Evolutionary conservation across 2,329 filamentous ascomycete species (phyloP).

Genomic region (Bimuria novae-zelandiae): DNA sequence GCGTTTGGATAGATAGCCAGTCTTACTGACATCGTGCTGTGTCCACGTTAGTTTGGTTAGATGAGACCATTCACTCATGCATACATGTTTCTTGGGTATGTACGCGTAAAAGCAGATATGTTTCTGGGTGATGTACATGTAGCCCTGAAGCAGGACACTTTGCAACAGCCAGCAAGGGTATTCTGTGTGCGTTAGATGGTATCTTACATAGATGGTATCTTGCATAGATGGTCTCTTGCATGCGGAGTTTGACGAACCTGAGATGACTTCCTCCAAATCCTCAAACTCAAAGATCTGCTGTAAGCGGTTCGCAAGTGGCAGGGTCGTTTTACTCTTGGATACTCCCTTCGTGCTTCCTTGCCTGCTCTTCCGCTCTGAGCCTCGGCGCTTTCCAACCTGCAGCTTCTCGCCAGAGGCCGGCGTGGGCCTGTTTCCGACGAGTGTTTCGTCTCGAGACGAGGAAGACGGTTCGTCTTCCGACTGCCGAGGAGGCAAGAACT

Average conservation of each 20-base stretch:
- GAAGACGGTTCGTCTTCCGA: conserved; percentile 21
- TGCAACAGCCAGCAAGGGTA: conserved; percentile 94
- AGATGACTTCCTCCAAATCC: conserved; percentile 79
- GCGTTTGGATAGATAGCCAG: conserved; percentile 85
- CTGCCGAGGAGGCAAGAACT: conserved; percentile 42
- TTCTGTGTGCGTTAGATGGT: conserved; percentile 57
- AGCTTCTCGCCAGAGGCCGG: conserved; percentile 26
- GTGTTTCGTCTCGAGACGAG: conserved; percentile 15
- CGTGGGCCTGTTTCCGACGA: conserved; percentile 25
- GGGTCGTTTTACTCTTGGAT: conserved; percentile 45
- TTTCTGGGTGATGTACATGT: conserved; percentile 90
- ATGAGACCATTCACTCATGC: conserved; percentile 32
- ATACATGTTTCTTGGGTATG: conserved; percentile 86
- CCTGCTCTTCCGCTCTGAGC: conserved; percentile 29
- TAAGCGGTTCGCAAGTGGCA: conserved; percentile 69
- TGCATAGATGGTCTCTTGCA: not conserved
- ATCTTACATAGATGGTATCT: no score
- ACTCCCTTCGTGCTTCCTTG: conserved; percentile 27
- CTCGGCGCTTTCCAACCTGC: conserved; percentile 27
- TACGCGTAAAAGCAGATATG: conserved; percentile 98
- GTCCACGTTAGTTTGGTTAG: conserved; percentile 21
- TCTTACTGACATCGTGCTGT: conserved; percentile 68
- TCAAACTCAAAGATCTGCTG: conserved; percentile 73
- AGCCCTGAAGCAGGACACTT: conserved; percentile 88
- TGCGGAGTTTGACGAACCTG: conserved; percentile 57